Evolutionary conservation across 2,329 filamentous ascomycete species (phyloP), one percentile per base, ranked within the genome.

Genomic region (Fusarium guadeloupense): DNA sequence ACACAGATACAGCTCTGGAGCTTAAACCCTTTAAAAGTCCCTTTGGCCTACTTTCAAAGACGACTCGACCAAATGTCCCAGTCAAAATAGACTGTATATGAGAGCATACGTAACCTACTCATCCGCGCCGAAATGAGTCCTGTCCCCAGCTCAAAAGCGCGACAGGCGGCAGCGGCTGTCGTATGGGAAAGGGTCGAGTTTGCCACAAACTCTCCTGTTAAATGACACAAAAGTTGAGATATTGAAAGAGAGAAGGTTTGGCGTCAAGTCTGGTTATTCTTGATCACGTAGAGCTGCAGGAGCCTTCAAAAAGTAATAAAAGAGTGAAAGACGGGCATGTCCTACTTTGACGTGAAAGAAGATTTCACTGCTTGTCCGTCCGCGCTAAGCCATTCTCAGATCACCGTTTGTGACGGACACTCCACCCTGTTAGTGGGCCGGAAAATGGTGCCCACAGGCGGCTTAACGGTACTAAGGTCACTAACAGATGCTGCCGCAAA

Each of bases 301-400:
- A 47, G 16, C 35, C 33, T 26, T 37, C 28, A 46, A 49, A 44
- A 23, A 38, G 31, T 43, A 19, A 25, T 13, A 33, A 46, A 47
- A 46, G 34, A 50, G 44, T 61, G 40, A 33, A 30, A 39, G 55
- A 33, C 58, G n/a, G 28, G 33, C 47, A 44, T 59, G 52, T 65
- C 61, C 61, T 59, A 59, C 56, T 40, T 54, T 21, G 42, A 49
- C 26, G 20, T 45, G 37, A 53, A 50, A 54, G 61, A 64, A 64
- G 61, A 64, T 65, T 64, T 64, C 56, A 64, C 9, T 26, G 25
- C 25, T 44, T 19, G 25, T 14, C n/a, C 23, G 17, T 16, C 9
- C 31, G 10, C 52, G 44, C 61, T 64, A 64, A 54, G 31, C 56
- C 34, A 8, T 13, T 25, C 47, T 26, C 35, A 16, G 41, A 12